Evolutionary conservation across 306 rosid species (phyloP).

Genomic region (Cucumis cinereus): DNA sequence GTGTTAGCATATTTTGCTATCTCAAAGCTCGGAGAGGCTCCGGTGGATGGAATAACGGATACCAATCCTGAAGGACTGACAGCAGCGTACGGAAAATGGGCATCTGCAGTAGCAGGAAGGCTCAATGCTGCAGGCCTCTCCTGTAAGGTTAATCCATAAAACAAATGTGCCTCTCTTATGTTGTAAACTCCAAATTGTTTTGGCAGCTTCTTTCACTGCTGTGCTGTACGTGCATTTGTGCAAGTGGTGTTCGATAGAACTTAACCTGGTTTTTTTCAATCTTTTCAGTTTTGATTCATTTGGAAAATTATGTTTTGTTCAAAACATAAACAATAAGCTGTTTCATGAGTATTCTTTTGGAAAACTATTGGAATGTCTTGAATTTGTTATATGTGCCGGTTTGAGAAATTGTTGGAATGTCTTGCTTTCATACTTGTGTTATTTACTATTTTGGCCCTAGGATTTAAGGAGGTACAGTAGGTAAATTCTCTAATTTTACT

Average conservation of each 20-base stretch:
- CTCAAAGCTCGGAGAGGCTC: slow-evolving; percentile 80
- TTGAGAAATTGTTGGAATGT: too few relatives aligned
- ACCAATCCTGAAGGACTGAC: slow-evolving; percentile 93
- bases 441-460: too few relatives aligned
- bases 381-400: too few relatives aligned
- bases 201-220: not conserved
- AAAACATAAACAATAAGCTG: not conserved
- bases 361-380: not conserved
- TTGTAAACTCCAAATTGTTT: not conserved
- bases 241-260: not conserved
- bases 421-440: too few relatives aligned
- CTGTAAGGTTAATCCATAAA: slow-evolving; percentile 45
- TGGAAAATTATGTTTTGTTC: not conserved
- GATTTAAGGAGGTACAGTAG: too few relatives aligned
- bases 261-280: not conserved
- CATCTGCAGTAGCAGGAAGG: slow-evolving; percentile 56
- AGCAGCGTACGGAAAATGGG: slow-evolving; percentile 89
- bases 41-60: slow-evolving; percentile 80
- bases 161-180: not conserved
- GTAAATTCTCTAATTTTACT: too few relatives aligned
- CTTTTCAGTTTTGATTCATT: not conserved
- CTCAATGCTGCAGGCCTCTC: slow-evolving; percentile 72
- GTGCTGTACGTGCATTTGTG: not conserved
- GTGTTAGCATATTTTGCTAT: slow-evolving; percentile 89
- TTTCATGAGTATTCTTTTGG: not conserved